These are phyloP conservation scores for Pneumocystis oryctolagi DNA, from an alignment of 1,139 yeast species.

Conservation along the genomic window DNA sequence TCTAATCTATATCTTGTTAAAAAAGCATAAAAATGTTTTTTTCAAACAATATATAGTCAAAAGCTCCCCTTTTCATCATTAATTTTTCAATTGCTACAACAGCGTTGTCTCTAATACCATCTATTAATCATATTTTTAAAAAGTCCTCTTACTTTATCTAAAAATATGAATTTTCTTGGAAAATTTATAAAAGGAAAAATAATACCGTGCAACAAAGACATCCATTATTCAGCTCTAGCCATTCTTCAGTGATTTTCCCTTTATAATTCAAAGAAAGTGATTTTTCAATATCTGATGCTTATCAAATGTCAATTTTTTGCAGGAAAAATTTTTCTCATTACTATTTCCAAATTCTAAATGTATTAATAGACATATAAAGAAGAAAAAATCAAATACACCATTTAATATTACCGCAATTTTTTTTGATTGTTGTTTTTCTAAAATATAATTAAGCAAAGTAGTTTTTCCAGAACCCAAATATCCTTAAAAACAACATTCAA, in stretches of 20 bases:
- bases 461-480: conserved; percentile 92
- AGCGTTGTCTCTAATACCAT: conserved; percentile 50
- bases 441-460: conserved; percentile 62
- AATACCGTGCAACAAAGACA: conserved; percentile 84
- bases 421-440: conserved; percentile 44
- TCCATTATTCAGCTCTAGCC: conserved; percentile 94
- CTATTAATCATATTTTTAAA: not conserved
- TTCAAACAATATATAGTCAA: conserved; percentile 63
- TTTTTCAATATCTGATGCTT: conserved; percentile 67
- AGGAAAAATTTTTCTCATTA: conserved; percentile 3
- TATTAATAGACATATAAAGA: not conserved
- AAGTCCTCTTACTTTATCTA: conserved; percentile 2
- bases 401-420: conserved; percentile 79
- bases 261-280: conserved; percentile 61
- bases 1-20: conserved; percentile 27
- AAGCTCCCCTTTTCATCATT: conserved; percentile 54
- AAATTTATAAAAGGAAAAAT: conserved; percentile 27
- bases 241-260: conserved; percentile 55
- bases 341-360: conserved; percentile 25
- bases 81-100: conserved; percentile 85
- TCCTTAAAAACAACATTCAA: conserved; percentile 29
- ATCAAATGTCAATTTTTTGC: not conserved
- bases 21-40: not conserved
- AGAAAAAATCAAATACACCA: conserved; percentile 23
- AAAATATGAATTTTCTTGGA: not conserved